Evolutionary conservation across 768 basidiomycete species (phyloP).

Genomic region (Hydnum rufescens): DNA sequence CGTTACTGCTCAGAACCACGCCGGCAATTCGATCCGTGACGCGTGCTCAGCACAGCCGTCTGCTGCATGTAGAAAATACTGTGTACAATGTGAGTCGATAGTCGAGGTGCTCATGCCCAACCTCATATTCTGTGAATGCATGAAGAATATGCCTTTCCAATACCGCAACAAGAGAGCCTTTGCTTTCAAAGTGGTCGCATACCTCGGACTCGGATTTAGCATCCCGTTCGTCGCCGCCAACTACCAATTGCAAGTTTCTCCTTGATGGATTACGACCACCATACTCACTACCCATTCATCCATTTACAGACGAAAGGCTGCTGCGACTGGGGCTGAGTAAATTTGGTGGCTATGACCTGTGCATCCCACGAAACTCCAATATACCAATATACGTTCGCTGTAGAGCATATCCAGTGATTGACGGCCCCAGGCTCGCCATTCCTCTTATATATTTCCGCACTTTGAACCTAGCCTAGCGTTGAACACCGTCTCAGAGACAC

Average conservation of each 20-base stretch:
- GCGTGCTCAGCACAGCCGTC: neutral
- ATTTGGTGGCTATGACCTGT: too few relatives aligned
- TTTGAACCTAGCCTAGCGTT: too few relatives aligned
- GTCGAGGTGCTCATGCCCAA: neutral
- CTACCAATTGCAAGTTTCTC: slow-evolving; percentile 10
- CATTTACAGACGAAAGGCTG: neutral
- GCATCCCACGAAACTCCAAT: too few relatives aligned
- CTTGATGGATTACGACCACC: too few relatives aligned
- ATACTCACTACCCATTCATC: too few relatives aligned
- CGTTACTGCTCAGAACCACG: neutral
- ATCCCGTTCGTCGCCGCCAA: slow-evolving; percentile 11
- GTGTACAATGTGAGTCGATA: slow-evolving; percentile 10
- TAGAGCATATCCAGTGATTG: too few relatives aligned
- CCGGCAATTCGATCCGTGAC: neutral
- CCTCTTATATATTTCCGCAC: too few relatives aligned
- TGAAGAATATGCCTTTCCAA: slow-evolving; percentile 10
- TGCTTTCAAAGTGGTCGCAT: slow-evolving; percentile 9
- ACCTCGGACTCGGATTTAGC: slow-evolving; percentile 8
- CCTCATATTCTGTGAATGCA: neutral
- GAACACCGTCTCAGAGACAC: too few relatives aligned
- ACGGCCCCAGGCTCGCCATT: too few relatives aligned
- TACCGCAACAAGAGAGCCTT: slow-evolving; percentile 11
- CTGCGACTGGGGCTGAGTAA: slow-evolving; percentile 7
- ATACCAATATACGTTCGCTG: too few relatives aligned
- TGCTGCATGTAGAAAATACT: slow-evolving; percentile 9